A percentile compares a stretch with the other conserved stretches of the same genome.
phyloP scores from a whole-genome alignment of 768 basidiomycete genomes.

The Termitomyces sp. region DNA sequence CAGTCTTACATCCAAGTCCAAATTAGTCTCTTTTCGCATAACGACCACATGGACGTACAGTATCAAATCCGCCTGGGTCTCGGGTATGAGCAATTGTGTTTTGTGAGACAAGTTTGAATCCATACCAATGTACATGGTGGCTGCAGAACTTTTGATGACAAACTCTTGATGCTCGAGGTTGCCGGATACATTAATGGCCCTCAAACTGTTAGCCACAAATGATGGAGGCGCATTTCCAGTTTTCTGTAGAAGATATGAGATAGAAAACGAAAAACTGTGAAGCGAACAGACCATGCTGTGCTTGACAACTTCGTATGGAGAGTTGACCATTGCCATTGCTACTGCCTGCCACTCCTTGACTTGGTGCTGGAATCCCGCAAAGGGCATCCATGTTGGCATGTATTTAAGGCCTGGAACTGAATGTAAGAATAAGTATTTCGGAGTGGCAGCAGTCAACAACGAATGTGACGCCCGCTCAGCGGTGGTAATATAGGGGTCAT shows the following conservation, averaged over 20 bases:
- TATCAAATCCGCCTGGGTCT: background rate
- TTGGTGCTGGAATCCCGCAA: background rate
- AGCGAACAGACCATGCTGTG: background rate
- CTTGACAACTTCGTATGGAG: background rate
- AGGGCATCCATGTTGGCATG: conserved; percentile 18
- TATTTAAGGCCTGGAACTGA: conserved; percentile 23
- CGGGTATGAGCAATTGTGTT: background rate
- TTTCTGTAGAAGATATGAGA: background rate
- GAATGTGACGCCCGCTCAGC: conserved; percentile 23
- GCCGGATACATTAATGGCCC: background rate
- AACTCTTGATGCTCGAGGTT: background rate
- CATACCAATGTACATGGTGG: background rate
- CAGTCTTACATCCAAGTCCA: too few relatives aligned
- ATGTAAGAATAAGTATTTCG: conserved; percentile 27
- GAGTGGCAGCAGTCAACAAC: conserved; percentile 19
- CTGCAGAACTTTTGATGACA: background rate
- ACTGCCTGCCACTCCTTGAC: background rate
- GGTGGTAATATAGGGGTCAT: conserved; percentile 28
- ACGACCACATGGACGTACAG: background rate
- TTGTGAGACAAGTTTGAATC: background rate
- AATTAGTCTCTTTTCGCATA: background rate
- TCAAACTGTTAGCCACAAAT: background rate
- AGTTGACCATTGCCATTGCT: background rate
- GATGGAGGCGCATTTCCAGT: background rate
- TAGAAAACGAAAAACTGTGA: background rate